Conservation (phyloP, 805 yeast species). For the Lachancea sp. region DNA sequence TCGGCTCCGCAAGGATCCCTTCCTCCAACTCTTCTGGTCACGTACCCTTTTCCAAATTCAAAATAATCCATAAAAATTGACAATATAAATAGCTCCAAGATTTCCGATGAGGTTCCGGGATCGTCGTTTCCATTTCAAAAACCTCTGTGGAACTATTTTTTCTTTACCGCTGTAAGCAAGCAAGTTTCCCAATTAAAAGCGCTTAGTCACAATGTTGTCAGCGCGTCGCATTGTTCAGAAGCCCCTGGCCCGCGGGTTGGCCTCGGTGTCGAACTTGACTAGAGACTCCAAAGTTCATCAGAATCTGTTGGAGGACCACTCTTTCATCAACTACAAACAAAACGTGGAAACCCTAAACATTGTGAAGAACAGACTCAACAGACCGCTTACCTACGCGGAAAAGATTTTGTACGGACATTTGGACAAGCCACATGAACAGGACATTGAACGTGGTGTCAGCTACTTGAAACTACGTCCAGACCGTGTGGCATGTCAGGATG, state of each 20-base stretch:
- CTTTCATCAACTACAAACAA: conserved; percentile 87
- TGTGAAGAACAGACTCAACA: conserved; percentile 70
- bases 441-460: conserved; percentile 78
- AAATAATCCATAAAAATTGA: neutral
- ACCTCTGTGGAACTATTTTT: neutral
- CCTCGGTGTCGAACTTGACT: conserved; percentile 38
- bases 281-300: conserved; percentile 72
- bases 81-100: conserved; percentile 3
- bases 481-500: conserved; percentile 98
- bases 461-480: conserved; percentile 94
- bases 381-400: conserved; percentile 94
- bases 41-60: neutral
- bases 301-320: conserved; percentile 74
- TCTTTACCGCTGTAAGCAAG: neutral
- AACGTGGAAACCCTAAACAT: conserved; percentile 82
- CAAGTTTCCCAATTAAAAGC: neutral
- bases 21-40: neutral
- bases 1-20: conserved; percentile 5
- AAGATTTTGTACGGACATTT: conserved; percentile 92
- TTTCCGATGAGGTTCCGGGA: too few relatives aligned
- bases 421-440: conserved; percentile 85
- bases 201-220: conserved; percentile 24
- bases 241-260: conserved; percentile 34
- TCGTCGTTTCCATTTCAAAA: too few relatives aligned
- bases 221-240: conserved; percentile 26